Percentiles rank a stretch among this genome's conserved stretches.
phyloP scores from a whole-genome alignment of 768 basidiomycete species.

The Trametes elegans region DNA sequence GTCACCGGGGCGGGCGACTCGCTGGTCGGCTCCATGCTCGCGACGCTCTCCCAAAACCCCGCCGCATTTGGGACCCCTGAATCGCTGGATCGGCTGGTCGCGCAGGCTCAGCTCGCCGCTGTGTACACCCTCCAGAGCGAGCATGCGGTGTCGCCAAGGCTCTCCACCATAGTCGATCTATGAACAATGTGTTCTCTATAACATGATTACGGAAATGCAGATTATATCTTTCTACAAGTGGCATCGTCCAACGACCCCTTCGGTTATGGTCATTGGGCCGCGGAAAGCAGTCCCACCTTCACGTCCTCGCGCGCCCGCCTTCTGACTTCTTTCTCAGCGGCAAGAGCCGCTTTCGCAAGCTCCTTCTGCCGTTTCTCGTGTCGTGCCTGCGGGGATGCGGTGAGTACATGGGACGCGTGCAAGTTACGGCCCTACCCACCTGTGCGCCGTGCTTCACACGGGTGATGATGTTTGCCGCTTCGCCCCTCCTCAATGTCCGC shows the following conservation, averaged over 20 bases:
- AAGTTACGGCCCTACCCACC: constrained; percentile 36
- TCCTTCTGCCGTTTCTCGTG: constrained; percentile 52
- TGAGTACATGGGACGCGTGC: background rate
- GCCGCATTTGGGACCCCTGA: constrained; percentile 45
- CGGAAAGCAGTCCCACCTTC: constrained; percentile 55
- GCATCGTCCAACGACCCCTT: too few relatives aligned
- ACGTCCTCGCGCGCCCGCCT: constrained; percentile 56
- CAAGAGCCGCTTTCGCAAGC: constrained; percentile 34
- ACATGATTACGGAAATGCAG: background rate
- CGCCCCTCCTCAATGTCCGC: constrained; percentile 63
- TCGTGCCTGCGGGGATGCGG: constrained; percentile 41
- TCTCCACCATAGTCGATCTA: constrained; percentile 16
- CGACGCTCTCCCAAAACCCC: constrained; percentile 47
- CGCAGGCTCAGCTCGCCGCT: constrained; percentile 50
- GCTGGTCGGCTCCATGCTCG: constrained; percentile 81
- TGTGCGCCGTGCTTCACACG: constrained; percentile 75
- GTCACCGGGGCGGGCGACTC: constrained; percentile 95
- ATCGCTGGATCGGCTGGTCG: constrained; percentile 44
- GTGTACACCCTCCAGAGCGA: constrained; percentile 26
- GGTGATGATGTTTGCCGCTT: constrained; percentile 76
- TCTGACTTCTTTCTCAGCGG: constrained; percentile 45
- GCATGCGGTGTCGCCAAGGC: constrained; percentile 26
- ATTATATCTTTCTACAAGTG: too few relatives aligned
- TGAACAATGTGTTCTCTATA: background rate
- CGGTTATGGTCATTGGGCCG: background rate